phyloP scores from a whole-genome alignment of 495 filamentous ascomycete species.

The Geopyxis carbonaria region DNA sequence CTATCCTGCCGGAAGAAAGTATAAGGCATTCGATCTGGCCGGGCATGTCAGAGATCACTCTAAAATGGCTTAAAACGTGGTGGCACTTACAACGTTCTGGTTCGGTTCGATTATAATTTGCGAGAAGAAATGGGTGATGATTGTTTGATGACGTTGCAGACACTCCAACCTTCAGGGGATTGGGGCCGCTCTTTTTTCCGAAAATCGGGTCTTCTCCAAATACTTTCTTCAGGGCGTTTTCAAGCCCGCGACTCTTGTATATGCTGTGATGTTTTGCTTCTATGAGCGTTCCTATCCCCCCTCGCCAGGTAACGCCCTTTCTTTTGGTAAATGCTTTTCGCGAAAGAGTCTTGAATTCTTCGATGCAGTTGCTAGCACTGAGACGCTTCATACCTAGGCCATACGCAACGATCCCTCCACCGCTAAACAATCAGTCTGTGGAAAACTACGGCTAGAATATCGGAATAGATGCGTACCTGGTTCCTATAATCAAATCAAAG shows the following conservation, averaged over 20 bases:
- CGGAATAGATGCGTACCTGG: conserved; percentile 28
- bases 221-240: conserved; percentile 20
- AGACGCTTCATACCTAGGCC: conserved; percentile 33
- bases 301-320: too few species aligned
- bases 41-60: conserved; percentile 5
- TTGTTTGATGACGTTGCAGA: conserved; percentile 26
- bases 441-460: conserved; percentile 3
- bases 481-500: conserved; percentile 38
- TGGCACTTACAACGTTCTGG: conserved; percentile 10
- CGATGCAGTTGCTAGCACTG: conserved; percentile 9
- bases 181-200: conserved; percentile 18
- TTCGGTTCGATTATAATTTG: conserved; percentile 29
- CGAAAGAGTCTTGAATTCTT: conserved; percentile 15
- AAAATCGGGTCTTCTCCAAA: conserved; percentile 28
- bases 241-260: conserved; percentile 27
- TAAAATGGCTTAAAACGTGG: not conserved
- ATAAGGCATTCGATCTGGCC: conserved; percentile 11
- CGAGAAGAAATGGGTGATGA: conserved; percentile 25
- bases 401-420: conserved; percentile 36
- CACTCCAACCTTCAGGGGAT: conserved; percentile 26
- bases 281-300: conserved; percentile 19
- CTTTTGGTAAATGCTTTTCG: conserved; percentile 18
- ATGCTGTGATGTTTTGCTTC: conserved; percentile 27
- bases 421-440: conserved; percentile 25
- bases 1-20: conserved; percentile 29